Evolutionary conservation across 345 rosid species (phyloP).

Genomic region (Eucalyptus rudis): DNA sequence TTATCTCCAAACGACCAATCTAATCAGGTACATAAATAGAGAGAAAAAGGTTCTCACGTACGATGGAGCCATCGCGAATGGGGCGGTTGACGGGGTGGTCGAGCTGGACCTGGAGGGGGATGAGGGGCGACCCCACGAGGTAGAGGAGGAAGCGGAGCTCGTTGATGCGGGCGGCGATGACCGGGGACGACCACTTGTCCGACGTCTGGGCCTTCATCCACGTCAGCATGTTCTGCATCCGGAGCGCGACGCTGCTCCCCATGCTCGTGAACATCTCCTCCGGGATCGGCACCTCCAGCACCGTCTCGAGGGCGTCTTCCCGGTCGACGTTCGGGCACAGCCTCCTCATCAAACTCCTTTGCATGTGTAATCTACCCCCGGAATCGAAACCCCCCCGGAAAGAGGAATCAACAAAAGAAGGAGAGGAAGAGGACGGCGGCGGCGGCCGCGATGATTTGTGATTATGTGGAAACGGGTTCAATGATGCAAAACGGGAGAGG

Average conservation of each 20-base stretch:
- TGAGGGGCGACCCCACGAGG: conserved; percentile 93
- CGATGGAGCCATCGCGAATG: conserved; percentile 70
- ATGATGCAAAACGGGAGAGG: neutral
- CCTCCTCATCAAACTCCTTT: conserved; percentile 47
- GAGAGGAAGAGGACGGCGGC: neutral
- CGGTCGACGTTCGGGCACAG: conserved; percentile 73
- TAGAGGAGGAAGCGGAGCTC: conserved; percentile 87
- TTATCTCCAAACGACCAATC: neutral
- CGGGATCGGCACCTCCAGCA: conserved; percentile 91
- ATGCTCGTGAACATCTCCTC: conserved; percentile 83
- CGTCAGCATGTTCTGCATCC: conserved; percentile 64
- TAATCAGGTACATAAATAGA: neutral
- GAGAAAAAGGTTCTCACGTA: conserved; percentile 8
- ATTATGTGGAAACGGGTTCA: neutral
- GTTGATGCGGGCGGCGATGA: conserved; percentile 53
- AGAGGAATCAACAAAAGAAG: neutral
- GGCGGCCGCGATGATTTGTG: neutral
- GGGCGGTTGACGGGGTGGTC: conserved; percentile 69
- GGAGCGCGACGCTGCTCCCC: conserved; percentile 41
- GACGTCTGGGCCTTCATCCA: conserved; percentile 93
- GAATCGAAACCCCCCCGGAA: neutral
- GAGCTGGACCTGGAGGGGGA: conserved; percentile 82
- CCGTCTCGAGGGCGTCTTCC: conserved; percentile 95
- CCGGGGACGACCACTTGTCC: conserved; percentile 77
- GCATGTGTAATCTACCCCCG: neutral